phyloP scores from a whole-genome alignment of 2,329 filamentous ascomycete genomes.

The Claviceps purpurea region DNA sequence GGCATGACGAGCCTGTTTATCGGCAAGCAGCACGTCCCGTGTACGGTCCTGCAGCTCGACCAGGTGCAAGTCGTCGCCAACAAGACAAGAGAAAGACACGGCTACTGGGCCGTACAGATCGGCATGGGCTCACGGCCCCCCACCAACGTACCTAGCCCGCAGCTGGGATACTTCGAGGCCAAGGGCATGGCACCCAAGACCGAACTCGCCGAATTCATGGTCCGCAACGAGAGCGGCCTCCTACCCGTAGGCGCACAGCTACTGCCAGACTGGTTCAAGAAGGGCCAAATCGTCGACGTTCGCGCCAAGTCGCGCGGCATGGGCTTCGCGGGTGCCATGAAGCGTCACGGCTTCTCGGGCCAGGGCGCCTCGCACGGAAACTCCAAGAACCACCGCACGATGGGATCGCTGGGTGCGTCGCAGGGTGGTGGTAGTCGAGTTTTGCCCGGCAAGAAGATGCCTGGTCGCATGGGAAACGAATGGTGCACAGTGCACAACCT shows the following conservation, averaged over 20 bases:
- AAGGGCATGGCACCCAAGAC: conserved; percentile 74
- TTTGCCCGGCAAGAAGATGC: conserved; percentile 93
- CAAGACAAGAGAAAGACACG: conserved; percentile 69
- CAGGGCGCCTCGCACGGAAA: conserved; percentile 92
- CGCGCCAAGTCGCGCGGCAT: conserved; percentile 68
- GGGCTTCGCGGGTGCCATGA: conserved; percentile 97
- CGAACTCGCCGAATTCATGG: conserved; percentile 75
- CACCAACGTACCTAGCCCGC: conserved; percentile 64
- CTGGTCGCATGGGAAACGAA: conserved; percentile 86
- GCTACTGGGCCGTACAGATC: conserved; percentile 90
- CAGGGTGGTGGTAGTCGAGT: conserved; percentile 91
- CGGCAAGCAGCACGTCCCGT: conserved; percentile 62
- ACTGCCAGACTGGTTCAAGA: conserved; percentile 78
- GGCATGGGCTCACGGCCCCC: conserved; percentile 64
- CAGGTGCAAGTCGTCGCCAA: conserved; percentile 77
- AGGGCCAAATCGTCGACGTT: conserved; percentile 84
- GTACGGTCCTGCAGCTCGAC: conserved; percentile 89
- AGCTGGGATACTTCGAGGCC: conserved; percentile 77
- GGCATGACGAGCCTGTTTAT: conserved; percentile 92
- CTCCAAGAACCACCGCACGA: conserved; percentile 82
- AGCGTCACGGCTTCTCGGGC: conserved; percentile 78
- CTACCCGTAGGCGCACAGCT: conserved; percentile 63
- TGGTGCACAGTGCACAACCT: conserved; percentile 84
- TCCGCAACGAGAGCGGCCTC: conserved; percentile 59
- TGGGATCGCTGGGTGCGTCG: conserved; percentile 78